Evolutionary conservation across 805 yeast genomes (phyloP).

Genomic region (Hyphopichia homilentoma): DNA sequence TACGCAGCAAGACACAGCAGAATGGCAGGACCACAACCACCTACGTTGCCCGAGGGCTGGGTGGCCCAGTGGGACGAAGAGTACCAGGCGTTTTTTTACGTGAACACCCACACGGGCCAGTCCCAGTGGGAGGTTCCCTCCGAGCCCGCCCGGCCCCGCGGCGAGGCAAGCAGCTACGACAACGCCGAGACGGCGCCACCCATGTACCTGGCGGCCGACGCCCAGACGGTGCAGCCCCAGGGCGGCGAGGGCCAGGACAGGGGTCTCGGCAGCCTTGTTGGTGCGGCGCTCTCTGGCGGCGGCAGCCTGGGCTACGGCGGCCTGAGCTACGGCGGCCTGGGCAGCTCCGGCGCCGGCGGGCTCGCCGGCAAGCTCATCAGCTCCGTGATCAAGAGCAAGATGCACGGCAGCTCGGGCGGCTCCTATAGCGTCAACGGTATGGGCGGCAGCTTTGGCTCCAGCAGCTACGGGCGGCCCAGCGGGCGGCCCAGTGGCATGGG

Average conservation of each 20-base stretch:
- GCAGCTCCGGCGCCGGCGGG: too few relatives aligned
- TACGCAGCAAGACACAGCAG: too few relatives aligned
- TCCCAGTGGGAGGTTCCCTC: conserved; percentile 29
- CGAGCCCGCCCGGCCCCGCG: conserved; percentile 5
- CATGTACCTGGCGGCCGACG: neutral
- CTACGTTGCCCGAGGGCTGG: conserved; percentile 28
- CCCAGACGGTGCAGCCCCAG: neutral
- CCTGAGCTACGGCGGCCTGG: too few relatives aligned
- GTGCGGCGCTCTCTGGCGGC: too few relatives aligned
- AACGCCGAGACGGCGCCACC: neutral
- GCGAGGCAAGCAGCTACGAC: too few relatives aligned
- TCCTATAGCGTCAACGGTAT: conserved; percentile 2
- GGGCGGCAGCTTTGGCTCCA: neutral
- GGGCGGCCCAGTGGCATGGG: conserved; percentile 5
- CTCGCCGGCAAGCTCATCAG: neutral
- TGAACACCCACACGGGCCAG: conserved; percentile 20
- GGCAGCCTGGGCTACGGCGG: too few relatives aligned
- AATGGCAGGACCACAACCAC: conserved; percentile 7
- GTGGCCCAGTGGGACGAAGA: conserved; percentile 31
- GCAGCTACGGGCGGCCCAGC: neutral
- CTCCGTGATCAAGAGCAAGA: conserved; percentile 4
- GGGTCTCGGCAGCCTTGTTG: conserved; percentile 1
- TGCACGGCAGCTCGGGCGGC: conserved; percentile 2
- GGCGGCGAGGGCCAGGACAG: conserved; percentile 3
- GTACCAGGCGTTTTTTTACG: conserved; percentile 22